Evolutionary conservation across 305 asterid genomes (phyloP).

Genomic region (Solanum hybrid): DNA sequence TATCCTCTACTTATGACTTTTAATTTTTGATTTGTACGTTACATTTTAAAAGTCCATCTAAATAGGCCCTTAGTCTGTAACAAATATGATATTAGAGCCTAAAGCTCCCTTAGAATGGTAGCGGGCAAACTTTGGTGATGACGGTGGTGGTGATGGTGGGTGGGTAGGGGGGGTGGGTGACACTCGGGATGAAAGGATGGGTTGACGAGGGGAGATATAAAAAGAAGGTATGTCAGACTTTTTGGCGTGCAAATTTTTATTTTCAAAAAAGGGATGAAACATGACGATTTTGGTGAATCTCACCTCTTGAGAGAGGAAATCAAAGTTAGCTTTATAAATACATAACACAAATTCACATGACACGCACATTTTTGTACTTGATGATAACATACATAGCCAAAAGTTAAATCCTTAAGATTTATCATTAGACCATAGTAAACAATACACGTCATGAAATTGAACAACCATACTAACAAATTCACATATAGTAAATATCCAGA

Average conservation of each 20-base stretch:
- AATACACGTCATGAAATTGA: neutral
- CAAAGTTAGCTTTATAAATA: neutral
- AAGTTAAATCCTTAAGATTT: neutral
- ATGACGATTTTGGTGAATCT: neutral
- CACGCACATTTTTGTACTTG: fast-evolving
- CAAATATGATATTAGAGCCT: neutral
- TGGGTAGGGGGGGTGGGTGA: neutral
- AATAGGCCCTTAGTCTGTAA: neutral
- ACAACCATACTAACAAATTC: neutral
- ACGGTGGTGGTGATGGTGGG: too few relatives aligned
- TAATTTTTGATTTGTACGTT: too few relatives aligned
- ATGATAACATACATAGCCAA: neutral
- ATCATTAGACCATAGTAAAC: neutral
- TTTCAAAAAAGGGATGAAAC: neutral
- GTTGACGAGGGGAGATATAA: neutral
- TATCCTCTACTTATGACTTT: neutral
- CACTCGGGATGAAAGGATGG: neutral
- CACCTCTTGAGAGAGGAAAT: neutral
- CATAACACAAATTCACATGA: neutral
- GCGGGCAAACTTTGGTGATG: neutral
- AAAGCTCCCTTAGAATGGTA: neutral
- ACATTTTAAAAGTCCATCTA: too few relatives aligned
- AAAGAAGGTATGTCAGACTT: neutral
- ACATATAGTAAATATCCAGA: neutral
- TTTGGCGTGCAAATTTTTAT: neutral